These are phyloP conservation scores for Raffaelea arxii DNA, from an alignment of 2,329 filamentous ascomycete genomes.

Conservation along the genomic window DNA sequence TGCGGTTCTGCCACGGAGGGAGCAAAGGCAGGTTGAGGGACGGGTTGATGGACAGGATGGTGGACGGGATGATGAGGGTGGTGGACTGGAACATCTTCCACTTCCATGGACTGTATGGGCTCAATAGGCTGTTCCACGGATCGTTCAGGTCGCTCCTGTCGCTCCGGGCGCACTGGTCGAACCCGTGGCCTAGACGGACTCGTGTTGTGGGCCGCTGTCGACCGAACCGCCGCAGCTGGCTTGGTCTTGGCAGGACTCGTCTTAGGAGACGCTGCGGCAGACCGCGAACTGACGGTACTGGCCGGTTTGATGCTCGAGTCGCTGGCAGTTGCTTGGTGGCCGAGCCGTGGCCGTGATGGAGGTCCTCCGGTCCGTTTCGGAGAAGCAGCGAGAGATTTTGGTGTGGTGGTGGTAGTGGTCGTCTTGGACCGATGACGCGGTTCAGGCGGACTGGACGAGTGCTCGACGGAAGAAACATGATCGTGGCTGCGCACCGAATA, in stretches of 20 bases:
- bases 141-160: too few species aligned
- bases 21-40: too few species aligned
- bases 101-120: too few species aligned
- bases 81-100: too few species aligned
- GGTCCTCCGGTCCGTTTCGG: constrained; percentile 38
- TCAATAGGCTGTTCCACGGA: too few species aligned
- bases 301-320: constrained; percentile 29
- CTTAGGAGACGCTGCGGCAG: constrained; percentile 4
- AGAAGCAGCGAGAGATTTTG: constrained; percentile 42
- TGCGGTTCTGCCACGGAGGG: too few species aligned
- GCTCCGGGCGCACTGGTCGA: too few species aligned
- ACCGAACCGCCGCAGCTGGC: constrained; percentile 3
- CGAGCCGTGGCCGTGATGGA: constrained; percentile 35
- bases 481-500: constrained; percentile 53
- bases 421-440: constrained; percentile 34
- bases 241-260: constrained; percentile 24
- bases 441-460: constrained; percentile 37
- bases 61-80: too few species aligned
- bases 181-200: too few species aligned
- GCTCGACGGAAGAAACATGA: constrained; percentile 26
- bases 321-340: constrained; percentile 38
- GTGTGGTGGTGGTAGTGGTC: constrained; percentile 30
- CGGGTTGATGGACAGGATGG: too few species aligned
- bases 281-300: constrained; percentile 11
- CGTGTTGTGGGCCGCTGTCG: too few species aligned